Conservation (phyloP, 371 early-diverging fungal species). For the Zychaea mexicana region DNA sequence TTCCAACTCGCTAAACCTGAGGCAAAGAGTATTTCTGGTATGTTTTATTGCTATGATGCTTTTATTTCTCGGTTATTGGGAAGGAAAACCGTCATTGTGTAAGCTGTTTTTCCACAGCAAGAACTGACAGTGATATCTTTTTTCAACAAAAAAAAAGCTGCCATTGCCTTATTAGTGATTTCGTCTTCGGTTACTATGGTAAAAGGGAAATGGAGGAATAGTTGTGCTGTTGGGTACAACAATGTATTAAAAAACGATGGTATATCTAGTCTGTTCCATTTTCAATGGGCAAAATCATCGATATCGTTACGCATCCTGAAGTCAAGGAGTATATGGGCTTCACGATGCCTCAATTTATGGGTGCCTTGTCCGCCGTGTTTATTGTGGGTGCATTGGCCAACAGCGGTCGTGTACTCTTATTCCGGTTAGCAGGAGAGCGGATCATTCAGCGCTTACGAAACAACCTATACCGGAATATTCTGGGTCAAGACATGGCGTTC, state of each 20-base stretch:
- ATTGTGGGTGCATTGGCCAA: constrained; percentile 76
- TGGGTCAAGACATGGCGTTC: constrained; percentile 74
- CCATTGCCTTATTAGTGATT: constrained; percentile 61
- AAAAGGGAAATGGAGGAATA: background rate
- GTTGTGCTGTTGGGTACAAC: no score
- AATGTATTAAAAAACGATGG: background rate
- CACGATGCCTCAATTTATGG: constrained; percentile 59
- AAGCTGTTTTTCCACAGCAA: no score
- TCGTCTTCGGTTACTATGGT: constrained; percentile 78
- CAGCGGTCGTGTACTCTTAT: constrained; percentile 73
- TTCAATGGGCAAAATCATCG: constrained; percentile 81
- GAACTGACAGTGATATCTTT: no score
- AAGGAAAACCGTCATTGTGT: no score
- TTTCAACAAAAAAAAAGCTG: constrained; percentile 23
- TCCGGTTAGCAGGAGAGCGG: constrained; percentile 74
- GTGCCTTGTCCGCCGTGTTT: constrained; percentile 57
- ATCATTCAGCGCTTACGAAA: constrained; percentile 67
- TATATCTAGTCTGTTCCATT: constrained; percentile 65
- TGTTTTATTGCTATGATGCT: no score
- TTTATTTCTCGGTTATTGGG: no score
- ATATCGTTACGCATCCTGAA: constrained; percentile 63
- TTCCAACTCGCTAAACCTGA: constrained; percentile 49
- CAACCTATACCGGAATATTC: constrained; percentile 53
- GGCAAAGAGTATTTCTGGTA: constrained; percentile 49
- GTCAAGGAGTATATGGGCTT: constrained; percentile 48